Evolutionary conservation across 176 grass and related monocot species (phyloP).

Genomic region (Puya raimondii): DNA sequence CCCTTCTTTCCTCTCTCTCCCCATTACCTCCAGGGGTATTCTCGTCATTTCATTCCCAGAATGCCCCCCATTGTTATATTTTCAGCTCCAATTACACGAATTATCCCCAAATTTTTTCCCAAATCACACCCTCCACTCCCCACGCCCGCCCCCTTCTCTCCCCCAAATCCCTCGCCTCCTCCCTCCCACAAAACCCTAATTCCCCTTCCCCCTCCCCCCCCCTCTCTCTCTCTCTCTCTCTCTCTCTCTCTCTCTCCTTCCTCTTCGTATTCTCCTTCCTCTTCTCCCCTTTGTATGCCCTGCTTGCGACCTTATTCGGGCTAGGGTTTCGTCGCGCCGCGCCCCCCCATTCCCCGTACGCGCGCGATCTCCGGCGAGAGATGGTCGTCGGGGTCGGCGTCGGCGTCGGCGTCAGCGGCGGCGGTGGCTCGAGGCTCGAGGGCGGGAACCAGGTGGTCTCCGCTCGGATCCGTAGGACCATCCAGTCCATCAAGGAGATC

Average conservation of each 20-base stretch:
- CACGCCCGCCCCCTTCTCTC: neutral
- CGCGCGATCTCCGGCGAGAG: neutral
- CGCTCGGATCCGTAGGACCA: constrained; percentile 36
- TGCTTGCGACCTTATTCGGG: neutral
- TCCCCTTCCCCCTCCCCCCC: neutral
- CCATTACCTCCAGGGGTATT: neutral
- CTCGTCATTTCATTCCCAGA: neutral
- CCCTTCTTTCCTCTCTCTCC: neutral
- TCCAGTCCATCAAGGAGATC: constrained; percentile 87
- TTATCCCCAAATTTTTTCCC: neutral
- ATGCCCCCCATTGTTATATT: neutral
- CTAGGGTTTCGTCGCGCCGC: neutral
- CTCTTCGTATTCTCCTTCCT: neutral
- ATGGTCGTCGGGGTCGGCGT: constrained; percentile 26
- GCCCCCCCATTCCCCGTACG: too few species aligned
- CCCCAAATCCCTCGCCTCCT: neutral
- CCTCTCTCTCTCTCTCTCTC: neutral
- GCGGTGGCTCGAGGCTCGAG: neutral
- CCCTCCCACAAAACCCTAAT: neutral
- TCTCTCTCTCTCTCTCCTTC: too few species aligned
- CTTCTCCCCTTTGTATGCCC: neutral
- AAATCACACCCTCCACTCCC: neutral
- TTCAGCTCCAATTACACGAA: neutral
- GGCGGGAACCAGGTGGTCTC: constrained; percentile 7
- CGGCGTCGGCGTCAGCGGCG: constrained; percentile 23